Evolutionary conservation across 164 flowering plant genomes (phyloP).

Genomic region (Piper longum): DNA sequence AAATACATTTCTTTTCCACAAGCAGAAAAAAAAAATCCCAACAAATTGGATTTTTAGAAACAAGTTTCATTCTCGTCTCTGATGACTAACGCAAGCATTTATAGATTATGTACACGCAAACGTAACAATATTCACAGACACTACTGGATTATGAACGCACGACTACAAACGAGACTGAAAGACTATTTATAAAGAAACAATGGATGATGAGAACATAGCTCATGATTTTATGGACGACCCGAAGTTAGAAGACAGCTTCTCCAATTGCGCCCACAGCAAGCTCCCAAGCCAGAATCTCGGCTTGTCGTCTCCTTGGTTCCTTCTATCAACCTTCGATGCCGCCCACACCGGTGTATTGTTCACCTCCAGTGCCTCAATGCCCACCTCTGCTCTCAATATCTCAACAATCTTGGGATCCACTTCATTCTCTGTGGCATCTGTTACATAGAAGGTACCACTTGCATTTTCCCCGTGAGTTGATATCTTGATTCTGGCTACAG

Average conservation of each 20-base stretch:
- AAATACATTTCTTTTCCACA: too few species aligned
- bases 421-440: constrained; percentile 44
- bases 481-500: constrained; percentile 53
- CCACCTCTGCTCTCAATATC: constrained; percentile 40
- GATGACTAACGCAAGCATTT: too few species aligned
- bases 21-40: too few species aligned
- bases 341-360: constrained; percentile 15
- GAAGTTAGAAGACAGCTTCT: constrained; percentile 49
- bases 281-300: constrained; percentile 41
- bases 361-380: constrained; percentile 27
- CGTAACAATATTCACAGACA: too few species aligned
- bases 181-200: too few species aligned
- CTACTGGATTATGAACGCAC: too few species aligned
- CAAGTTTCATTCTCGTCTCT: too few species aligned
- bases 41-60: too few species aligned
- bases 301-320: constrained; percentile 20
- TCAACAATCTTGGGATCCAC: constrained; percentile 32
- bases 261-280: constrained; percentile 70
- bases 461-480: constrained; percentile 43
- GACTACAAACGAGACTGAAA: too few species aligned
- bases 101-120: too few species aligned
- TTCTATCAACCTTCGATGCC: constrained; percentile 3
- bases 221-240: constrained; percentile 27
- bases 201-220: background rate
- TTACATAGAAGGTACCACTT: constrained; percentile 55